phyloP scores from a whole-genome alignment of 306 rosid species.

The Astragalus membranaceus region DNA sequence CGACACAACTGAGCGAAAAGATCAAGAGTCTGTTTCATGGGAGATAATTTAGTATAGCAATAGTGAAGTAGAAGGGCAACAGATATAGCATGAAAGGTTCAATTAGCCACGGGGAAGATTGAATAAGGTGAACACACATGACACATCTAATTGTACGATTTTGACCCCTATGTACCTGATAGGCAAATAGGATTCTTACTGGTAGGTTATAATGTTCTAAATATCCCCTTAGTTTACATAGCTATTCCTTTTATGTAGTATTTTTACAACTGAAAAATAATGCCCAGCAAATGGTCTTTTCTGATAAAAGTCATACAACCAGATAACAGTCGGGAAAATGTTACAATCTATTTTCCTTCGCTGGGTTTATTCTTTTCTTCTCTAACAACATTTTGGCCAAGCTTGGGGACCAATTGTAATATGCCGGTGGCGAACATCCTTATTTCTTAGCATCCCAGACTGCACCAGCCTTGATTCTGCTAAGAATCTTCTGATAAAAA shows the following conservation, averaged over 20 bases:
- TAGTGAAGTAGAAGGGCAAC: not conserved
- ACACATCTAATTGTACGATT: not conserved
- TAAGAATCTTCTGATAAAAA: no score
- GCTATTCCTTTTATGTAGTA: not conserved
- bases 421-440: no score
- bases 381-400: not conserved
- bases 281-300: not conserved
- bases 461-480: not conserved
- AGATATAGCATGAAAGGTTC: not conserved
- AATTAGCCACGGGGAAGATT: conserved; percentile 6
- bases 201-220: not conserved
- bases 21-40: conserved; percentile 75
- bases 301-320: not conserved
- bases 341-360: not conserved
- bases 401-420: not conserved
- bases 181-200: no score
- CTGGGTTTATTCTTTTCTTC: not conserved
- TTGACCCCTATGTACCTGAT: not conserved
- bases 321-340: not conserved
- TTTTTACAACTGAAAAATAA: no score
- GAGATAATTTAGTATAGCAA: conserved; percentile 20
- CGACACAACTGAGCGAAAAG: conserved; percentile 92
- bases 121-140: not conserved
- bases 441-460: not conserved
- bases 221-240: not conserved